Conservation (phyloP, 2,329 filamentous ascomycete species). For the Calonectria honghensis region DNA sequence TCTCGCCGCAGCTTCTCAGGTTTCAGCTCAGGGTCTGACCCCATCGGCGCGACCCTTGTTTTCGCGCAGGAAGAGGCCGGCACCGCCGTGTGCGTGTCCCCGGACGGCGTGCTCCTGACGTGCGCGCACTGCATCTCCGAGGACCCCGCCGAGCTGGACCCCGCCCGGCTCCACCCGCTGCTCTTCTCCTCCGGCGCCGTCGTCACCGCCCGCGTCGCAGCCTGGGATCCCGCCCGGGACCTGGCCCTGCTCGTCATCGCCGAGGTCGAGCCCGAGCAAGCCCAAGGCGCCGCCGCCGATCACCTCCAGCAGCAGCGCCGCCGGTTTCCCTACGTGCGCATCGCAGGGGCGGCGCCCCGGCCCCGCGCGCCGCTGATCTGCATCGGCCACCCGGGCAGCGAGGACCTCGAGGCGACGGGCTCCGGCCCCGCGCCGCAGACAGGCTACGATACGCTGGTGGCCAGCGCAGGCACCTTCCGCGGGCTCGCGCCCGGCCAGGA, state of each 20-base stretch:
- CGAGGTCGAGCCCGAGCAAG: constrained; percentile 47
- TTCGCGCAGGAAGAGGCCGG: constrained; percentile 71
- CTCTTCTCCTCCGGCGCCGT: constrained; percentile 64
- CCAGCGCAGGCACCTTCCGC: constrained; percentile 65
- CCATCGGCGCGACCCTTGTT: constrained; percentile 61
- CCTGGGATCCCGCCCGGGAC: constrained; percentile 66
- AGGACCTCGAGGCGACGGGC: constrained; percentile 65
- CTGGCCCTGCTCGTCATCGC: constrained; percentile 67
- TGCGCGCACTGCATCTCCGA: constrained; percentile 72
- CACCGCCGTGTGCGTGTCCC: constrained; percentile 69
- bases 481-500: constrained; percentile 63
- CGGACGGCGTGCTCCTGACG: constrained; percentile 66
- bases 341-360: constrained; percentile 45
- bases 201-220: constrained; percentile 62
- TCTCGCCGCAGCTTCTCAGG: constrained; percentile 17
- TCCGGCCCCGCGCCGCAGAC: constrained; percentile 60
- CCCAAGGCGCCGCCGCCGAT: not conserved
- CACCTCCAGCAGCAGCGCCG: not conserved
- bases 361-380: constrained; percentile 55
- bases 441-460: constrained; percentile 67
- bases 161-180: constrained; percentile 60
- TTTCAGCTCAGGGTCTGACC: constrained; percentile 23
- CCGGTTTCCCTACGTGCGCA: constrained; percentile 49
- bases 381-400: constrained; percentile 60
- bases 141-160: constrained; percentile 58